These are phyloP conservation scores for Alternaria triticina DNA, from an alignment of 2,329 filamentous ascomycete genomes.

Conservation along the genomic window DNA sequence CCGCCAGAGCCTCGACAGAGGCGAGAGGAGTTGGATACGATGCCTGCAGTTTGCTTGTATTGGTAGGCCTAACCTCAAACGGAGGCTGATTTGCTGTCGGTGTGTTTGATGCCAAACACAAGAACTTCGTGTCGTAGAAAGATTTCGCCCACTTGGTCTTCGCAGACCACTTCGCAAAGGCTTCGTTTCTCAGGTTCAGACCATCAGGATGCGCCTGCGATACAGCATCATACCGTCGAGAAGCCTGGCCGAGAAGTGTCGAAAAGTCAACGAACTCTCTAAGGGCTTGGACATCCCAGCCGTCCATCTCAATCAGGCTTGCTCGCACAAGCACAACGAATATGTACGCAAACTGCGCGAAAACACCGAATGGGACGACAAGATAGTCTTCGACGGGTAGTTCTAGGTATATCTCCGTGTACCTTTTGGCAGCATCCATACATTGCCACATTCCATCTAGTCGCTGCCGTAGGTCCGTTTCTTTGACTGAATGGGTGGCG, in stretches of 20 bases:
- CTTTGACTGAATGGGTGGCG: not conserved
- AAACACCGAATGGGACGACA: slow-evolving; percentile 8
- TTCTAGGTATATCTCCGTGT: not conserved
- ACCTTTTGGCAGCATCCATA: not conserved
- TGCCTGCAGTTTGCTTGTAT: accelerated
- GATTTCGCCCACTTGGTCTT: not conserved
- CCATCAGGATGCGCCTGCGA: not conserved
- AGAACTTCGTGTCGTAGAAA: not conserved
- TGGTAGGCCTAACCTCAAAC: not conserved
- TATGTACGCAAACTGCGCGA: slow-evolving; percentile 16
- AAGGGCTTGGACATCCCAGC: not conserved
- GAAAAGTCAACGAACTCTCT: not conserved
- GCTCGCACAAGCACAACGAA: slow-evolving; percentile 17
- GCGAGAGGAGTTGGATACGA: not conserved
- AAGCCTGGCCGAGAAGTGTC: not conserved
- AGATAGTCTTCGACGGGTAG: not conserved
- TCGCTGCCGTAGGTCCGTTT: not conserved
- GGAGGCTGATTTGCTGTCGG: not conserved
- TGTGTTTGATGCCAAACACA: not conserved
- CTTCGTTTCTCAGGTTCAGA: not conserved
- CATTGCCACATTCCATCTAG: not conserved
- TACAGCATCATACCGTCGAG: not conserved
- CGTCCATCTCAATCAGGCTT: not conserved
- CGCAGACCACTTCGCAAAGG: not conserved
- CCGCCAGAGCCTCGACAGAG: not conserved